These are phyloP conservation scores for Brettanomyces naardenensis DNA, from an alignment of 805 yeast species.

Conservation along the genomic window DNA sequence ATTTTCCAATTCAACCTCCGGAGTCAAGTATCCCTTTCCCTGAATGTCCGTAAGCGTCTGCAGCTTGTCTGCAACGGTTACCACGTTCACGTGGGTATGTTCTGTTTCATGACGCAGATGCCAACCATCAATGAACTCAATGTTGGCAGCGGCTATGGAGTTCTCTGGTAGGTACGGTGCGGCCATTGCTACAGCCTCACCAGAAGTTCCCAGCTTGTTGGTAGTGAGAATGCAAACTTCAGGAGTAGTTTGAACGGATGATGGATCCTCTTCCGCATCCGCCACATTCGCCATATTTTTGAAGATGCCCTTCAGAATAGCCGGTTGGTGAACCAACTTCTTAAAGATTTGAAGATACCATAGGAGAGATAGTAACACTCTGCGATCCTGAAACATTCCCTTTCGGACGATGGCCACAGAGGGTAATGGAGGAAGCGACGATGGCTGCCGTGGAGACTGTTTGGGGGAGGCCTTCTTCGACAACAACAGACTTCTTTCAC, in stretches of 20 bases:
- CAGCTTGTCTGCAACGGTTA: slow-evolving; percentile 17
- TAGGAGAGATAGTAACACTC: slow-evolving; percentile 19
- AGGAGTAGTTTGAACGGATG: slow-evolving; percentile 9
- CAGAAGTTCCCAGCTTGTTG: slow-evolving; percentile 18
- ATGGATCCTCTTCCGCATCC: slow-evolving; percentile 15
- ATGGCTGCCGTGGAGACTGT: background rate
- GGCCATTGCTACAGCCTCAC: slow-evolving; percentile 4
- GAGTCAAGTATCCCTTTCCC: slow-evolving; percentile 16
- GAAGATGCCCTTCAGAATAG: slow-evolving; percentile 8
- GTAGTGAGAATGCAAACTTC: slow-evolving; percentile 21
- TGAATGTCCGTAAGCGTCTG: slow-evolving; percentile 18
- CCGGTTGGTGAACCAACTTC: slow-evolving; percentile 20
- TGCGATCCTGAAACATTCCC: slow-evolving; percentile 22
- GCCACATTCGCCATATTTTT: slow-evolving; percentile 4
- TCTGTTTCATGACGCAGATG: slow-evolving; percentile 23
- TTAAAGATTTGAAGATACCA: slow-evolving; percentile 25
- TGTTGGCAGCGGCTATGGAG: slow-evolving; percentile 18
- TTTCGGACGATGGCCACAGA: background rate
- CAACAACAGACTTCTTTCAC: background rate
- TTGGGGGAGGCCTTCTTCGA: background rate
- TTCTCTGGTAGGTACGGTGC: slow-evolving; percentile 9
- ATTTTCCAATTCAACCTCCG: slow-evolving; percentile 8
- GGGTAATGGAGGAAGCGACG: background rate
- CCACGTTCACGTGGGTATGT: slow-evolving; percentile 19
- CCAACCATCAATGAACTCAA: slow-evolving; percentile 29